Conservation (phyloP, 1,139 yeast genomes). For the Protomyces lactucae-debilis region DNA sequence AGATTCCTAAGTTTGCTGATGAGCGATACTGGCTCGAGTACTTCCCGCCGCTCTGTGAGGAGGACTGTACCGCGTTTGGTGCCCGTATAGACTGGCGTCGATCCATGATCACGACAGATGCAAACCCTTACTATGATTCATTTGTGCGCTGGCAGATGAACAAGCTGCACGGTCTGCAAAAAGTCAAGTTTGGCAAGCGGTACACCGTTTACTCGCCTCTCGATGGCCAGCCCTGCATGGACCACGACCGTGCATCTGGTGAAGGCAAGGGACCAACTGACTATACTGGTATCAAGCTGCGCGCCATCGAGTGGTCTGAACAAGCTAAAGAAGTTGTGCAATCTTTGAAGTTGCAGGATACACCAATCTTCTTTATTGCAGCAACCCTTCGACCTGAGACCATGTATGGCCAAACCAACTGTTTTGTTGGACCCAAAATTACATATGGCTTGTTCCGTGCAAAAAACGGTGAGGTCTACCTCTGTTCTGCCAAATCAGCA, state of each 20-base stretch:
- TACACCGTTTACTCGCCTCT: slow-evolving; percentile 95
- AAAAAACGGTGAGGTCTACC: slow-evolving; percentile 60
- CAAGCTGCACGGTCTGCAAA: slow-evolving; percentile 75
- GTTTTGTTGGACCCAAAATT: slow-evolving; percentile 94
- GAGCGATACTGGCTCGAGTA: slow-evolving; percentile 79
- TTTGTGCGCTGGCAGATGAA: slow-evolving; percentile 97
- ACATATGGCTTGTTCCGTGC: slow-evolving; percentile 88
- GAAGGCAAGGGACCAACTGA: slow-evolving; percentile 98
- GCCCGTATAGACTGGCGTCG: slow-evolving; percentile 99
- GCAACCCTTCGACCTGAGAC: slow-evolving; percentile 99
- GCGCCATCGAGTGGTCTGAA: slow-evolving; percentile 55
- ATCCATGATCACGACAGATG: slow-evolving; percentile 90
- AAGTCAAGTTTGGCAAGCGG: slow-evolving; percentile 96
- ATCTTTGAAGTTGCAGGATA: slow-evolving; percentile 43
- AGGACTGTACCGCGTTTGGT: slow-evolving; percentile 77
- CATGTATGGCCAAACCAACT: slow-evolving; percentile 97
- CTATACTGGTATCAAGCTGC: slow-evolving; percentile 86
- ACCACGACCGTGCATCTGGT: slow-evolving; percentile 95
- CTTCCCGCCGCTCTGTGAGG: slow-evolving; percentile 86
- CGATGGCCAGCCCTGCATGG: slow-evolving; percentile 99
- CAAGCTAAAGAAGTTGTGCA: slow-evolving; percentile 52
- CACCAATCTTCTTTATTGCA: slow-evolving; percentile 78
- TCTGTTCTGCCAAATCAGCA: slow-evolving; percentile 95
- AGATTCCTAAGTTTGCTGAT: slow-evolving; percentile 82
- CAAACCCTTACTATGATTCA: slow-evolving; percentile 90